These are phyloP conservation scores for Butyriboletus loyo DNA, from an alignment of 768 basidiomycete genomes.

Conservation along the genomic window DNA sequence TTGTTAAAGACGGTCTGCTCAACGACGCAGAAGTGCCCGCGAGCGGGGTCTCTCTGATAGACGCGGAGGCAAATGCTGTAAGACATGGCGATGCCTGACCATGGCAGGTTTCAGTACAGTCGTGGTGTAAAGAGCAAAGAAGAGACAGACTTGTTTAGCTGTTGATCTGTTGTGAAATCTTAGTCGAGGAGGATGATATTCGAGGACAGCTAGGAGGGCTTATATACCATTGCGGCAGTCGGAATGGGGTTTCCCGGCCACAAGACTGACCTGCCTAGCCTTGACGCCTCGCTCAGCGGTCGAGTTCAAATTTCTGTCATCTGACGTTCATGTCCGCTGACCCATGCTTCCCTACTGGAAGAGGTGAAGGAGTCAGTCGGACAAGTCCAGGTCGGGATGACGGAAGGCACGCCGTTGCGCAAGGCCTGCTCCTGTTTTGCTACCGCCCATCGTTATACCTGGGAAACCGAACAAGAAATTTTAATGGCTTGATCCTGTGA, in stretches of 20 bases:
- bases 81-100: constrained; percentile 3
- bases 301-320: not conserved
- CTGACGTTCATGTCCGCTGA: not conserved
- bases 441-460: not conserved
- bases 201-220: not conserved
- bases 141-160: constrained; percentile 3
- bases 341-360: not conserved
- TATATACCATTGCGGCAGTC: not conserved
- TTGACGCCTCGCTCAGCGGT: not conserved
- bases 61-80: not conserved
- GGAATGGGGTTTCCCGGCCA: not conserved
- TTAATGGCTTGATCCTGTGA: not conserved
- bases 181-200: not conserved
- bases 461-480: not conserved
- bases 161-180: not conserved
- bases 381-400: not conserved
- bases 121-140: not conserved
- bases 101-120: not conserved
- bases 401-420: not conserved
- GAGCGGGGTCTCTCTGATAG: constrained; percentile 4
- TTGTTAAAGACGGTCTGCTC: constrained; percentile 7
- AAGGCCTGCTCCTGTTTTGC: constrained; percentile 11
- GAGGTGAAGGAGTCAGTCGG: not conserved
- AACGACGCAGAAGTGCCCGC: not conserved
- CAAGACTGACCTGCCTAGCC: not conserved